Conservation (phyloP, 2,329 filamentous ascomycete genomes). For the Fusarium penzigii region DNA sequence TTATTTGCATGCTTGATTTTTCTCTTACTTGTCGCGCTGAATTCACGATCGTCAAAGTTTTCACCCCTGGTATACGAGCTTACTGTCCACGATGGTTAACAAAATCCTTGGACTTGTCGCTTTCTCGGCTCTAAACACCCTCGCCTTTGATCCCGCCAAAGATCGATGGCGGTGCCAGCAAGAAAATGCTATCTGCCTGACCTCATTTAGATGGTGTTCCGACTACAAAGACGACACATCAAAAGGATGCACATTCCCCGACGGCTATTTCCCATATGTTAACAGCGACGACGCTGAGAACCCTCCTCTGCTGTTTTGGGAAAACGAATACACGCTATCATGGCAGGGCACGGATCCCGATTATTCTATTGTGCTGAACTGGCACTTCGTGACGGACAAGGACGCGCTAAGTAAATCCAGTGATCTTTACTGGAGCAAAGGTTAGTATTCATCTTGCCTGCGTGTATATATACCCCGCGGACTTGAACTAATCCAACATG, state of each 20-base stretch:
- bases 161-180: conserved; percentile 18
- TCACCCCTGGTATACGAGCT: background rate
- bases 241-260: conserved; percentile 10
- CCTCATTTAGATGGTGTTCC: conserved; percentile 22
- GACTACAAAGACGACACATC: conserved; percentile 12
- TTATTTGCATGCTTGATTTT: too few relatives aligned
- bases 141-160: conserved; percentile 8
- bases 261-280: conserved; percentile 6
- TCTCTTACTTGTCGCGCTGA: too few relatives aligned
- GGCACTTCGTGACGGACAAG: conserved; percentile 15
- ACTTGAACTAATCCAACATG: background rate
- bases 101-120: conserved; percentile 3
- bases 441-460: background rate
- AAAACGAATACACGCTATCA: conserved; percentile 13
- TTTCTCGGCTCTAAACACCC: background rate
- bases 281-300: conserved; percentile 5
- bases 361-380: conserved; percentile 12
- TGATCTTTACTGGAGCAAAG: conserved; percentile 12
- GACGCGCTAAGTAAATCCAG: conserved; percentile 12
- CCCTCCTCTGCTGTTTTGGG: conserved; percentile 18
- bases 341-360: conserved; percentile 17
- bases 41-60: too few relatives aligned
- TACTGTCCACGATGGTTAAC: background rate
- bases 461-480: background rate
- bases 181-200: conserved; percentile 14